Evolutionary conservation across 2,329 filamentous ascomycete species (phyloP), one percentile per base, ranked within the genome.

Genomic region (Ophiostoma ulmi): DNA sequence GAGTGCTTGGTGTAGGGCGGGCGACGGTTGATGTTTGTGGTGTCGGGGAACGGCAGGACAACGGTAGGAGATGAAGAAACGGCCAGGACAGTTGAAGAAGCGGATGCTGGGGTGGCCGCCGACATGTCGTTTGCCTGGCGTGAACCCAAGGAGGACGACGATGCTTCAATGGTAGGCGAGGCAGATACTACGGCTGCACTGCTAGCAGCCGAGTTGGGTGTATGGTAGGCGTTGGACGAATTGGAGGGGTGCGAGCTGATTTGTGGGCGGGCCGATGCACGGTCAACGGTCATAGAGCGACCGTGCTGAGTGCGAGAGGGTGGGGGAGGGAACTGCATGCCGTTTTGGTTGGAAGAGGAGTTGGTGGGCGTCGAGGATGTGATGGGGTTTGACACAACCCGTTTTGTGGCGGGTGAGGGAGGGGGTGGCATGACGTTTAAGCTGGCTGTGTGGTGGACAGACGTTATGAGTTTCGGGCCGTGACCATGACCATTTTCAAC

Each of bases 1-100:
- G 91, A 90, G 61, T 88, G 85, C 75, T 89, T 90, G 75, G 92
- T 88, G 69, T 86, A 86, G 0, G 95, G 95, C 20, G 92, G 91
- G 67, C 93, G 87, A 68, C 95, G 88, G 77, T 97, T 99, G 1
- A 92, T 88, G 74, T 90, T 89, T 1, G 93, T 92, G 1, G 91
- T 84, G 79, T 99, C 94, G 0, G 95, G 95, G 77, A 92, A 97
- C 68, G 61, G 48, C 31, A 64, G 22, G 10, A 70, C 70, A 17
- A 58, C 17, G 26, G 65, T 36, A 17, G 44, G 44, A 6, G 26
- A 5, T 17, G 58, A 63, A 35, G 58, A 35, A 17, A 52, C 17
- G 0, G 44, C 44, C 17, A 20, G 41, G 2, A 38, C 22, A 20
- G 35, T 11, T 10, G 70, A 35, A 8, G 66, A 22, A 31, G 31